Percentiles rank a stretch among this genome's conserved stretches.
Conservation (phyloP, 2,329 filamentous ascomycete species). For the Phialophora macrospora region DNA sequence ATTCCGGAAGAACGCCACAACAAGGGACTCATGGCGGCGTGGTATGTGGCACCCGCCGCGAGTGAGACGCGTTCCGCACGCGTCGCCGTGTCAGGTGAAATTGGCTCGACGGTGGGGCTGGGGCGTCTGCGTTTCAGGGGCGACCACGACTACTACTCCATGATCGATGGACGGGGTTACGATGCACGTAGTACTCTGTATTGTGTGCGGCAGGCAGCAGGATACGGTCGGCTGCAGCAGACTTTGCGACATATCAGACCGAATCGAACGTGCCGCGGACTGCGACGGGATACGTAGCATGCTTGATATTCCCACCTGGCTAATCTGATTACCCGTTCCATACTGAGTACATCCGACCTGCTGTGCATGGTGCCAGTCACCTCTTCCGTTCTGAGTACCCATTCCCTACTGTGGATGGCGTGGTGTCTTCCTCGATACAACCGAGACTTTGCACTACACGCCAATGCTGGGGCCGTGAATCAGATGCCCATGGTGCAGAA, state of each 20-base stretch:
- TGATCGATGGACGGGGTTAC: neutral
- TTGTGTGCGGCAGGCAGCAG: neutral
- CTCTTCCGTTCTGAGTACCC: neutral
- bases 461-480: neutral
- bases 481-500: neutral
- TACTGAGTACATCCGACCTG: too few relatives aligned
- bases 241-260: neutral
- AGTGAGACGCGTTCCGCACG: neutral
- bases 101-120: neutral
- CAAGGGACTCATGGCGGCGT: neutral
- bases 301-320: neutral
- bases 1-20: conserved; percentile 4
- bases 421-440: too few relatives aligned
- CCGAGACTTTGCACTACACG: neutral
- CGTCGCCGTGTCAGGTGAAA: neutral
- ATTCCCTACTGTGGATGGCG: neutral
- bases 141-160: neutral
- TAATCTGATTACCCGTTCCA: neutral
- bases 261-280: neutral
- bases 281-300: too few relatives aligned
- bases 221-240: too few relatives aligned
- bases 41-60: neutral
- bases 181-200: neutral
- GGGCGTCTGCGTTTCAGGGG: neutral
- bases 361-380: too few relatives aligned